These are phyloP conservation scores for Carex parvula DNA, from an alignment of 176 grass and related monocot species.

Conservation along the genomic window DNA sequence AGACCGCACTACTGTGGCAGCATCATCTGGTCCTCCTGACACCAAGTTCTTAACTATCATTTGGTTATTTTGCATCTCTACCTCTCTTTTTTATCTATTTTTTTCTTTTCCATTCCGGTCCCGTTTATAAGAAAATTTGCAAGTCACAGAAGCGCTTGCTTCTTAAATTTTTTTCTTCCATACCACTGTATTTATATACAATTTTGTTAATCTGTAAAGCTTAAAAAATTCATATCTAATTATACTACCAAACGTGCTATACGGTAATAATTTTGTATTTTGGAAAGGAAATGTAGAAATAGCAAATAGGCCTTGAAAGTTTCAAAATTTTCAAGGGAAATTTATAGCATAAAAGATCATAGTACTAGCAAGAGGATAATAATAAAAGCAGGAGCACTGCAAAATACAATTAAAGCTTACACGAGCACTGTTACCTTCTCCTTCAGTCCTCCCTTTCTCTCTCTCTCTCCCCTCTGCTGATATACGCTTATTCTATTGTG, in stretches of 20 bases:
- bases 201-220: not conserved
- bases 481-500: constrained; percentile 9
- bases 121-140: not conserved
- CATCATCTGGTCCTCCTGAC: constrained; percentile 17
- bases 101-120: too few species aligned
- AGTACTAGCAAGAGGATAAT: not conserved
- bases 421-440: constrained; percentile 10
- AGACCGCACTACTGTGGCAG: constrained; percentile 15
- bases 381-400: constrained; percentile 7
- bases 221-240: not conserved
- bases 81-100: not conserved
- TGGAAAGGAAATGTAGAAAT: not conserved
- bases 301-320: not conserved
- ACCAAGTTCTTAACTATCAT: constrained; percentile 19
- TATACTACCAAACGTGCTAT: not conserved
- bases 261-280: not conserved
- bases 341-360: not conserved
- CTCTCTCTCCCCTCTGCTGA: not conserved
- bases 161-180: not conserved
- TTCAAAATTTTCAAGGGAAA: not conserved
- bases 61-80: not conserved
- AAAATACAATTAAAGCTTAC: constrained; percentile 24
- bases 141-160: not conserved
- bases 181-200: not conserved
- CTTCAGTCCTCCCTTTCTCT: not conserved